Evolutionary conservation across 768 basidiomycete species (phyloP), one percentile per base, ranked within the genome.

Genomic region (Lyophyllum semitale): DNA sequence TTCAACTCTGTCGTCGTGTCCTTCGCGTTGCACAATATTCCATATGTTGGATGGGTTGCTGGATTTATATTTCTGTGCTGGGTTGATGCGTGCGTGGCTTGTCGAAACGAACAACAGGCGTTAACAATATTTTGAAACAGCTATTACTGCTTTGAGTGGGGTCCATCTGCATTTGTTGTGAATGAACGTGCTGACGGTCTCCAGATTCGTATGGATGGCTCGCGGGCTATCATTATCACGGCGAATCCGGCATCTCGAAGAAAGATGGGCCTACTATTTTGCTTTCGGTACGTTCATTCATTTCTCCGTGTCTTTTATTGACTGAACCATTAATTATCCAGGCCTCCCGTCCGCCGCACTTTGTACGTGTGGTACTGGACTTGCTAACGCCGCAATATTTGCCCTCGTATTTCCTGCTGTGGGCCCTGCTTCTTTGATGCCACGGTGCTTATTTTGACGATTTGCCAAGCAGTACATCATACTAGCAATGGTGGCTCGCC

Each of bases 91-190:
- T 94, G 70, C 80, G 91, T 88, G 3, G 29, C 23, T 35, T 37
- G 1, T 23, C 48, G 20, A 15, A 33, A 30, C 32, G 26, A 5
- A 45, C 22, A 8, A 22, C 26, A 18, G 22, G 26, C 29, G 13
- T 35, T 12, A 43, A 42, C 26, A 23, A n/a, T 37, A 25, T 29
- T 22, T 46, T 18, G 5, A 35, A 45, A 20, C 61, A 93, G 91
- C 44, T 95, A 93, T 69, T 95, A 95, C 71, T 93, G 88, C 70
- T 95, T 94, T 63, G 93, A 95, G 91, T 93, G 66, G 72, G 77
- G 64, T 33, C 18, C 18, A 22, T 8, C 15, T 3, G 25, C 51
- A 45, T 32, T 33, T 48, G 27, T 8, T 45, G 45, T 22, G 8
- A 38, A 45, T 13, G 40, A 17, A 26, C 37, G 57, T 40, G 61